phyloP scores from a whole-genome alignment of 345 rosid species.

The Salix udensis region DNA sequence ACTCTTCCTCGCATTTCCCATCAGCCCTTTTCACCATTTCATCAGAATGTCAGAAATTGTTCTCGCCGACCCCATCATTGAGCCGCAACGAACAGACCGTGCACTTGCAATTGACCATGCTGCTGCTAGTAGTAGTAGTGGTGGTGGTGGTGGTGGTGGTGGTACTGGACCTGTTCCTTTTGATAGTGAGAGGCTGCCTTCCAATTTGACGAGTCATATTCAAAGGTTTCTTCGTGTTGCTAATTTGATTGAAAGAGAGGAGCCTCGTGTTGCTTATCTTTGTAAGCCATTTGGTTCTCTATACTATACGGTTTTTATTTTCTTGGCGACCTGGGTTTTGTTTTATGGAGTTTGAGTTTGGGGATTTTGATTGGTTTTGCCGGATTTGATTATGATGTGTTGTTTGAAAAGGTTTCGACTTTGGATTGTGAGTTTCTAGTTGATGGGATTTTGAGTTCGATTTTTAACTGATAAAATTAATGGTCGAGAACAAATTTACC shows the following conservation, averaged over 20 bases:
- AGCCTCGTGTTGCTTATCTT: conserved; percentile 82
- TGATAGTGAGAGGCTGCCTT: conserved; percentile 87
- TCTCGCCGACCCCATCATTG: conserved; percentile 49
- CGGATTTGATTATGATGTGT: not conserved
- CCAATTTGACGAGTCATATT: conserved; percentile 65
- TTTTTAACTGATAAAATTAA: too few species aligned
- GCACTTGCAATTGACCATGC: conserved; percentile 20
- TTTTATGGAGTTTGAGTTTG: too few species aligned
- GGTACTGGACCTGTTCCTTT: conserved; percentile 52
- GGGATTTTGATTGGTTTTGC: not conserved
- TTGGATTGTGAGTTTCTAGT: too few species aligned
- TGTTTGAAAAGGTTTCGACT: too few species aligned
- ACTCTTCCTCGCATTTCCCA: not conserved
- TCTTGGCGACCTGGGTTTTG: too few species aligned
- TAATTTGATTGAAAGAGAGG: conserved; percentile 54
- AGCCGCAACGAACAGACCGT: conserved; percentile 9
- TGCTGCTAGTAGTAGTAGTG: conserved; percentile 18
- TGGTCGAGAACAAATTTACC: too few species aligned
- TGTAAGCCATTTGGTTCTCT: conserved; percentile 37
- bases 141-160: conserved; percentile 27
- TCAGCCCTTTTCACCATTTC: conserved; percentile 1
- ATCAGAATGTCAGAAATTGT: conserved; percentile 45
- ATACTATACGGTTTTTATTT: not conserved
- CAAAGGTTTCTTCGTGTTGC: conserved; percentile 89
- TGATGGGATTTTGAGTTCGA: too few species aligned